These are phyloP conservation scores for Dichotomocladium elegans DNA, from an alignment of 371 early-diverging fungal species.

Conservation along the genomic window DNA sequence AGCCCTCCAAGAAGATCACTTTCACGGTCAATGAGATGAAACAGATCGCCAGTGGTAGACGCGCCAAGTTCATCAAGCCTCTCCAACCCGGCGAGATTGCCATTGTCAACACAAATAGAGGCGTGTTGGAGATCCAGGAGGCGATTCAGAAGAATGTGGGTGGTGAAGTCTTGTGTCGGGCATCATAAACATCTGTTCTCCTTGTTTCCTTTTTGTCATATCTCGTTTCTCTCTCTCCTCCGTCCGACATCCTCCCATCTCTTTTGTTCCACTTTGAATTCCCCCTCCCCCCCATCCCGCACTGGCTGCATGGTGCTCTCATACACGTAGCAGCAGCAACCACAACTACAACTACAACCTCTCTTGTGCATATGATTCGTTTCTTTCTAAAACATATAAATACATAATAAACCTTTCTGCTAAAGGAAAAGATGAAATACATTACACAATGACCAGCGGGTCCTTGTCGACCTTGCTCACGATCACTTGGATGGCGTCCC, in stretches of 20 bases:
- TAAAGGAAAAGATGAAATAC: background rate
- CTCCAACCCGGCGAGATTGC: constrained; percentile 89
- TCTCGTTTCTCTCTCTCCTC: too few species aligned
- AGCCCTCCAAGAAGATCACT: constrained; percentile 79
- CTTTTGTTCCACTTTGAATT: too few species aligned
- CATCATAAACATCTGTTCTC: constrained; percentile 15
- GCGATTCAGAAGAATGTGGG: constrained; percentile 84
- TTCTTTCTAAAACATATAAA: too few species aligned
- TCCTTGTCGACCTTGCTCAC: constrained; percentile 71
- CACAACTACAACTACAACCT: background rate
- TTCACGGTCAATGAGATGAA: constrained; percentile 80
- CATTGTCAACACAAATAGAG: constrained; percentile 82
- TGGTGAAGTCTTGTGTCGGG: constrained; percentile 87
- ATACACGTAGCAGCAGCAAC: too few species aligned
- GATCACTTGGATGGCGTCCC: constrained; percentile 53
- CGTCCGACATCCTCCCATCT: too few species aligned
- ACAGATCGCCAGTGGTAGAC: constrained; percentile 64
- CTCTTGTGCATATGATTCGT: background rate
- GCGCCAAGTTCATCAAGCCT: constrained; percentile 74
- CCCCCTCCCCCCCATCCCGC: too few species aligned
- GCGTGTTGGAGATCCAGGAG: constrained; percentile 90
- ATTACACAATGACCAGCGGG: constrained; percentile 65
- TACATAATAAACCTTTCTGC: too few species aligned
- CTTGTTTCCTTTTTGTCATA: background rate
- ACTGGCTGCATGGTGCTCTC: too few species aligned